These are phyloP conservation scores for Camellia lanceoleosa DNA, from an alignment of 148 eudicot species.

Conservation along the genomic window DNA sequence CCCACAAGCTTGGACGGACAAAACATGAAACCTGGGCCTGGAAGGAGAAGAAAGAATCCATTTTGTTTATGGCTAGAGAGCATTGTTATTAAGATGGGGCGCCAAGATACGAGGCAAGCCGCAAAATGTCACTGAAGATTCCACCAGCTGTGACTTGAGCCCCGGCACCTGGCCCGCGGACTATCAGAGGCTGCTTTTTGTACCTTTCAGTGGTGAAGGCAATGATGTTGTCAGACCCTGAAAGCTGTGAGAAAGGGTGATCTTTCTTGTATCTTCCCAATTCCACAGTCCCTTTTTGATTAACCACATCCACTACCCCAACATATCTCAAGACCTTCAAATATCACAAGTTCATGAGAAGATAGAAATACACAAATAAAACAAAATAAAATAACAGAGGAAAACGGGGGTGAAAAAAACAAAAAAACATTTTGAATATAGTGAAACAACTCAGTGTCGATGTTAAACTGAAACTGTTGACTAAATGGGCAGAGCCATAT, in stretches of 20 bases:
- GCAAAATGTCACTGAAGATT: conserved; percentile 84
- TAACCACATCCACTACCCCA: conserved; percentile 83
- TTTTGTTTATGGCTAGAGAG: not conserved
- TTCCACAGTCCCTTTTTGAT: conserved; percentile 65
- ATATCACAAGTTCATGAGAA: conserved; percentile 3
- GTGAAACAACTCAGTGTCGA: not conserved
- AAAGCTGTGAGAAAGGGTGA: conserved; percentile 89
- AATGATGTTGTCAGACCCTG: conserved; percentile 92
- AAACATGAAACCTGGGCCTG: no score
- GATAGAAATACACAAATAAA: not conserved
- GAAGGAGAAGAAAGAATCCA: not conserved
- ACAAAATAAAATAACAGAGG: not conserved
- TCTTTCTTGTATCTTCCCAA: conserved; percentile 82
- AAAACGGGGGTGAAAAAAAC: not conserved
- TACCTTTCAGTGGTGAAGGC: conserved; percentile 82
- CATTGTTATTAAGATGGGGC: conserved; percentile 64
- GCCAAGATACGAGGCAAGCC: conserved; percentile 90
- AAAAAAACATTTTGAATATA: not conserved
- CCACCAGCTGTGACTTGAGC: conserved; percentile 97
- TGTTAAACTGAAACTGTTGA: not conserved
- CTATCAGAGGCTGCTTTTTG: conserved; percentile 80
- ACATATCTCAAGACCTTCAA: conserved; percentile 87
- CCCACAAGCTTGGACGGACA: no score
- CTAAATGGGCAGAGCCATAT: not conserved
- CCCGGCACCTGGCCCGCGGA: conserved; percentile 98